Percentiles rank a stretch among this genome's conserved stretches.
These are phyloP conservation scores for Nematocida minor DNA, from an alignment of 371 early-diverging fungal genomes.

Conservation along the genomic window DNA sequence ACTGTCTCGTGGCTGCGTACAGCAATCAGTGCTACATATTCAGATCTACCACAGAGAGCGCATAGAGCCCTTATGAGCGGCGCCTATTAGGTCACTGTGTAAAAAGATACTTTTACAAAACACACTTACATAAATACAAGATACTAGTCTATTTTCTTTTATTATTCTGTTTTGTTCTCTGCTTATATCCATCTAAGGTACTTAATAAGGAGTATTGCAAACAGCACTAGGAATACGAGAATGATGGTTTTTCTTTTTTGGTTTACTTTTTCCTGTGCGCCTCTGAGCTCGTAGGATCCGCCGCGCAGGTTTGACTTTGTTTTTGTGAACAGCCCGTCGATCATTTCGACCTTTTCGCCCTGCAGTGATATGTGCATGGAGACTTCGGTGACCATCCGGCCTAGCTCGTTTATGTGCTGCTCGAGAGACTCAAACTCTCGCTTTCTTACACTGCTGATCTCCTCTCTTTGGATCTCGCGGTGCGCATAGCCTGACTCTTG, in stretches of 20 bases:
- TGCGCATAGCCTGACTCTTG: not conserved
- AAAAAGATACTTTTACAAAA: too few species aligned
- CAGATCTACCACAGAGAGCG: not conserved
- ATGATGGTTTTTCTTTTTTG: constrained; percentile 39
- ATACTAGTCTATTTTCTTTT: not conserved
- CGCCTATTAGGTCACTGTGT: too few species aligned
- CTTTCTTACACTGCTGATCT: constrained; percentile 33
- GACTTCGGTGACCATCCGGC: constrained; percentile 64
- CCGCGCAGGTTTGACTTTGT: constrained; percentile 20
- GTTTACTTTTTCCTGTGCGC: not conserved
- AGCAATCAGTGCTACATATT: constrained; percentile 48
- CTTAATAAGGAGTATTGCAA: constrained; percentile 13
- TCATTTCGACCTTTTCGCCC: constrained; percentile 62
- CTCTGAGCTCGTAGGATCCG: constrained; percentile 29
- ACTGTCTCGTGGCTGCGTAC: constrained; percentile 49
- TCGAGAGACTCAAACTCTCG: constrained; percentile 56
- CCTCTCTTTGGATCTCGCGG: constrained; percentile 31
- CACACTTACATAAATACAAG: too few species aligned
- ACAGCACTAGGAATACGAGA: constrained; percentile 29
- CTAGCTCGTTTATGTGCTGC: constrained; percentile 64
- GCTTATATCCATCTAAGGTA: constrained; percentile 9
- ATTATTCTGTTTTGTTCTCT: not conserved
- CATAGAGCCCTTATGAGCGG: too few species aligned
- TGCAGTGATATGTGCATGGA: constrained; percentile 64
- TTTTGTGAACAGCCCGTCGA: constrained; percentile 58